A percentile compares a stretch with the other conserved stretches of the same genome.
phyloP scores from a whole-genome alignment of 176 grass and related monocot species.

The Urochloa ruziziensis region DNA sequence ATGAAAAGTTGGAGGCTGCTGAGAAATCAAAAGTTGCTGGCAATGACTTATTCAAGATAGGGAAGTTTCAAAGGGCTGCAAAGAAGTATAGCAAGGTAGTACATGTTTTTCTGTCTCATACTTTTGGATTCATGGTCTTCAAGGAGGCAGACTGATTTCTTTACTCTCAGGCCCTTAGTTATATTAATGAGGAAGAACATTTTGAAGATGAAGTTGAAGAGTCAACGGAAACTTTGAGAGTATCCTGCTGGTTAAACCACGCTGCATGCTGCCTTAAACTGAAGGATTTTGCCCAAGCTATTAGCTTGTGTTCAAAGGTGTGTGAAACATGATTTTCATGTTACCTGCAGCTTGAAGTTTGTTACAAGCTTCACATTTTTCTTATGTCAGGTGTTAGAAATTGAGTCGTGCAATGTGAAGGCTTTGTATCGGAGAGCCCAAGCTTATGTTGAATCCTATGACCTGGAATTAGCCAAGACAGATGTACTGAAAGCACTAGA shows the following conservation, averaged over 20 bases:
- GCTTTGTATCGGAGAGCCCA: slow-evolving; percentile 46
- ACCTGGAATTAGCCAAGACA: slow-evolving; percentile 40
- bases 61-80: slow-evolving; percentile 36
- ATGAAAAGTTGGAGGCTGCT: slow-evolving; percentile 40
- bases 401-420: slow-evolving; percentile 44
- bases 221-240: slow-evolving; percentile 29
- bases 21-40: slow-evolving; percentile 39
- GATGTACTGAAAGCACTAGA: slow-evolving; percentile 42
- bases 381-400: slow-evolving; percentile 30
- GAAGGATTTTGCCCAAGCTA: slow-evolving; percentile 37
- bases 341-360: neutral
- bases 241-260: slow-evolving; percentile 45
- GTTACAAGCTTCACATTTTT: neutral
- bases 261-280: slow-evolving; percentile 50
- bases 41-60: slow-evolving; percentile 45
- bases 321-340: neutral
- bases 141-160: neutral
- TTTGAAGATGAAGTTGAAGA: slow-evolving; percentile 33
- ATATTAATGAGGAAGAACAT: slow-evolving; percentile 24
- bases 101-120: neutral
- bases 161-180: slow-evolving; percentile 40
- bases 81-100: slow-evolving; percentile 48
- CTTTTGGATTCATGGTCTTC: neutral
- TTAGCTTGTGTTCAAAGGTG: slow-evolving; percentile 39
- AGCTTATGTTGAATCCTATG: slow-evolving; percentile 34